Percentiles rank a stretch among this genome's conserved stretches.
These are phyloP conservation scores for Paraphaeosphaeria sporulosa DNA, from an alignment of 2,329 filamentous ascomycete genomes.

Conservation along the genomic window DNA sequence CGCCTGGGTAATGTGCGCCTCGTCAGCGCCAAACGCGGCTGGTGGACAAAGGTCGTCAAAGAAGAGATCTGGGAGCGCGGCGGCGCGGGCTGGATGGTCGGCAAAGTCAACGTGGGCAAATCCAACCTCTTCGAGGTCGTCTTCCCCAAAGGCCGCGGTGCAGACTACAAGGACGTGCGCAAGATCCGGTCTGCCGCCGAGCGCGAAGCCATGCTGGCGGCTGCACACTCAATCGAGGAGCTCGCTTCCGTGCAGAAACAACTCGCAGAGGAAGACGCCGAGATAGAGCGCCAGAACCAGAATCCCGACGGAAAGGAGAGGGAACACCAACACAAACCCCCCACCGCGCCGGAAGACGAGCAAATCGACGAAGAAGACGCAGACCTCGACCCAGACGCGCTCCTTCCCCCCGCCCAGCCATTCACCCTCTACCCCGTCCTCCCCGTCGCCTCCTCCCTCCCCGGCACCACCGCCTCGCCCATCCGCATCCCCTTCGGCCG, in stretches of 20 bases:
- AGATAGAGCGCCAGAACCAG: conserved; percentile 31
- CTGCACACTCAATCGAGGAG: conserved; percentile 37
- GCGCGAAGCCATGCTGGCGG: conserved; percentile 40
- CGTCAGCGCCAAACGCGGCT: conserved; percentile 83
- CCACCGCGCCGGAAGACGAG: conserved; percentile 10
- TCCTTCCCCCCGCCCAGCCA: conserved; percentile 78
- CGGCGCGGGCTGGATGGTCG: conserved; percentile 92
- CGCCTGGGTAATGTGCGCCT: conserved; percentile 87
- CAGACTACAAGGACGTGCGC: conserved; percentile 45
- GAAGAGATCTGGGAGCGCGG: conserved; percentile 84
- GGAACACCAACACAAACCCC: conserved; percentile 32
- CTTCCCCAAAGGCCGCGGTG: conserved; percentile 73
- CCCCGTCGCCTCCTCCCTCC: conserved; percentile 84
- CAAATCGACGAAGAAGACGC: conserved; percentile 33
- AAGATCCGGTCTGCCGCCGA: conserved; percentile 44
- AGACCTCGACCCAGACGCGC: conserved; percentile 46
- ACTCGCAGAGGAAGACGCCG: conserved; percentile 44
- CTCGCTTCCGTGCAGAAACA: conserved; percentile 35
- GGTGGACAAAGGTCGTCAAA: conserved; percentile 90
- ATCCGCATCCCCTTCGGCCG: conserved; percentile 91
- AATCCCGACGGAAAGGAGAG: conserved; percentile 19
- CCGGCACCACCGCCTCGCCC: conserved; percentile 93
- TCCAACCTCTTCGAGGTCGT: conserved; percentile 88
- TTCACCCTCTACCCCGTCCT: conserved; percentile 82
- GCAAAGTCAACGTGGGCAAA: conserved; percentile 98